Percentiles rank a stretch among this genome's conserved stretches.
phyloP scores from a whole-genome alignment of 2,329 filamentous ascomycete genomes.

The Cladophialophora chaetospira region DNA sequence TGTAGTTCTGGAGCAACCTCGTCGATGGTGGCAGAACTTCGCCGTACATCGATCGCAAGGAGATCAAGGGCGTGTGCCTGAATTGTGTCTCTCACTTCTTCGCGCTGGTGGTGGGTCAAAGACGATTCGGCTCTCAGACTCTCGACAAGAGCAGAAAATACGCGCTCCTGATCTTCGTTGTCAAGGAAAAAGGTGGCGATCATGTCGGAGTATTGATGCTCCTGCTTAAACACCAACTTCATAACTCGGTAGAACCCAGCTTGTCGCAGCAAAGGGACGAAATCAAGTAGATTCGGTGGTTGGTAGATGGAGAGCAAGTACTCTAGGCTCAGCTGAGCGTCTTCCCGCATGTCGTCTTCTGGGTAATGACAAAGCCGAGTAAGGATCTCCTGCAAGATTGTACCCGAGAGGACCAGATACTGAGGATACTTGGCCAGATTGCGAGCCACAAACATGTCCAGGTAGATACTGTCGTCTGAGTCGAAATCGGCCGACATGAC shows the following conservation, averaged over 20 bases:
- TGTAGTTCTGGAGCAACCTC: constrained; percentile 66
- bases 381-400: constrained; percentile 78
- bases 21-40: constrained; percentile 67
- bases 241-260: constrained; percentile 89
- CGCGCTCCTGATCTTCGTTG: constrained; percentile 68
- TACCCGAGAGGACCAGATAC: constrained; percentile 87
- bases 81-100: constrained; percentile 70
- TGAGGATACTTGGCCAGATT: constrained; percentile 97
- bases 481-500: constrained; percentile 82
- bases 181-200: constrained; percentile 85
- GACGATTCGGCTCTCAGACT: constrained; percentile 67
- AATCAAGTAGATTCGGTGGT: constrained; percentile 73
- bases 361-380: constrained; percentile 83
- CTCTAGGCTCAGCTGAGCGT: constrained; percentile 95
- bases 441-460: constrained; percentile 97
- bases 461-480: constrained; percentile 81
- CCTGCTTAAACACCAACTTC: constrained; percentile 80
- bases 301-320: constrained; percentile 93
- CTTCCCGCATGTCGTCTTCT: constrained; percentile 76
- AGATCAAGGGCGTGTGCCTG: constrained; percentile 66
- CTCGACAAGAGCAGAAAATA: constrained; percentile 78
- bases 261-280: constrained; percentile 76
- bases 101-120: constrained; percentile 68
- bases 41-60: constrained; percentile 65
- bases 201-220: constrained; percentile 77